Base-by-base conservation (phyloP, 148 eudicot species). In the Silene uniflora region DNA sequence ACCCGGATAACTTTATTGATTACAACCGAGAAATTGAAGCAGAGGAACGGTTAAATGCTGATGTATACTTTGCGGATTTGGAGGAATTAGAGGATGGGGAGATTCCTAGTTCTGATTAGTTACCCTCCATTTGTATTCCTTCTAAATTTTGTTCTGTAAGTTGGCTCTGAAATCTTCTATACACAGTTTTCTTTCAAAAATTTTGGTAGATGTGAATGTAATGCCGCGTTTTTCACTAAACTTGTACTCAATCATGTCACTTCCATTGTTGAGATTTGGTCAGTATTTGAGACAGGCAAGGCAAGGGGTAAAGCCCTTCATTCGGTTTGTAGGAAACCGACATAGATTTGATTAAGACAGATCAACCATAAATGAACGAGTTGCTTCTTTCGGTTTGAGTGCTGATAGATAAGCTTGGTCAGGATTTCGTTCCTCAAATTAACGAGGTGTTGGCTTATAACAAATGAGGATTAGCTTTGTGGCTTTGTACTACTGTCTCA, bases 21-120 rank as follows among this genome's bases (percentile, higher is more conserved):
- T 84, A 52, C 65, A 80, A 80, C 44, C 70, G 80, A 69, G 93
- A 85, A 14, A 83, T 74, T 60, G 78, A 64, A 67, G 83, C 56
- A 46, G 76, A 24, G 23, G 84, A 67, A 27, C 55, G 54, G 42
- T 47, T 47, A 47, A 61, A 39, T 79, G 71, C 71, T 12, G 32
- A 67, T 72, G 39, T 42, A 14, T 64, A 46, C 74, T 71, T 76
- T 39, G 74, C 71, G 64, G 82, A 80, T 7, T 2, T 71, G 35
- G 94, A 91, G 62, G 99, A 91, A 70, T 77, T 91, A 65, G 99
- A 96, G 82, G 99, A 96, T 83, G 98, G 99, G 69, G 99, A 96
- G 83, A 90, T 96, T 65, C 89, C 88, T 10, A 73, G 19, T 22
- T 69, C 24, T 76, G 71, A 81, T 49, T 80, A 75, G 79, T 39